phyloP scores from a whole-genome alignment of 2,329 filamentous ascomycete genomes.

The Fusarium humuli region DNA sequence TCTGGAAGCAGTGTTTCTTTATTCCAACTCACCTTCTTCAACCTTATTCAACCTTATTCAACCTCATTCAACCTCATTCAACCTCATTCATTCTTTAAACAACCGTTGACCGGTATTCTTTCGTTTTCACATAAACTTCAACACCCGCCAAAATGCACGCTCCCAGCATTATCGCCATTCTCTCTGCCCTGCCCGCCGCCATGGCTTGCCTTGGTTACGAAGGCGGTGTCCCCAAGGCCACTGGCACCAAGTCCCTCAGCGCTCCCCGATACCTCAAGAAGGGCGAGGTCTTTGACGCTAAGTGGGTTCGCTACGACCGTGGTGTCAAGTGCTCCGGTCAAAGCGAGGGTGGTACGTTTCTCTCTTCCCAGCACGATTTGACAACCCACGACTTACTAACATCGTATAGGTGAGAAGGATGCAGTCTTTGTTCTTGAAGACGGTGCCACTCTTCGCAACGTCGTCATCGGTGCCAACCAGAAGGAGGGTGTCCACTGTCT shows the following conservation, averaged over 20 bases:
- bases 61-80: not conserved
- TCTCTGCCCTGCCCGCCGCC: constrained; percentile 46
- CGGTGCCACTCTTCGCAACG: constrained; percentile 59
- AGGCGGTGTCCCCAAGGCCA: constrained; percentile 48
- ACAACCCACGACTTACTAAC: not conserved
- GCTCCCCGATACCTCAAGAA: constrained; percentile 47
- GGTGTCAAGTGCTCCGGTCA: constrained; percentile 56
- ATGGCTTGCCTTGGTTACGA: constrained; percentile 46
- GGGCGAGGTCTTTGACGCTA: constrained; percentile 47
- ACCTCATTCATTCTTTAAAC: not conserved
- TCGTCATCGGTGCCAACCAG: constrained; percentile 59
- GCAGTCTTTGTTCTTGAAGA: constrained; percentile 56
- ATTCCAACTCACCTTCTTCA: not conserved
- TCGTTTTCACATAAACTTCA: not conserved
- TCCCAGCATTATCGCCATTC: constrained; percentile 30
- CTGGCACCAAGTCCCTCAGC: constrained; percentile 44
- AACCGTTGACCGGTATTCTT: not conserved
- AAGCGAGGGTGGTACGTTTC: constrained; percentile 54
- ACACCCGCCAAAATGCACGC: not conserved
- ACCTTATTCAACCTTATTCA: not conserved
- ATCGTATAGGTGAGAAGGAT: constrained; percentile 36
- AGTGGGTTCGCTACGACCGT: constrained; percentile 54
- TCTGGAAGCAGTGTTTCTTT: not conserved
- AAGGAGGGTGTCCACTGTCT: constrained; percentile 60
- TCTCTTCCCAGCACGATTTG: too few species aligned